Conservation (phyloP, 2,329 filamentous ascomycete genomes). For the Fusarium euwallaceae region DNA sequence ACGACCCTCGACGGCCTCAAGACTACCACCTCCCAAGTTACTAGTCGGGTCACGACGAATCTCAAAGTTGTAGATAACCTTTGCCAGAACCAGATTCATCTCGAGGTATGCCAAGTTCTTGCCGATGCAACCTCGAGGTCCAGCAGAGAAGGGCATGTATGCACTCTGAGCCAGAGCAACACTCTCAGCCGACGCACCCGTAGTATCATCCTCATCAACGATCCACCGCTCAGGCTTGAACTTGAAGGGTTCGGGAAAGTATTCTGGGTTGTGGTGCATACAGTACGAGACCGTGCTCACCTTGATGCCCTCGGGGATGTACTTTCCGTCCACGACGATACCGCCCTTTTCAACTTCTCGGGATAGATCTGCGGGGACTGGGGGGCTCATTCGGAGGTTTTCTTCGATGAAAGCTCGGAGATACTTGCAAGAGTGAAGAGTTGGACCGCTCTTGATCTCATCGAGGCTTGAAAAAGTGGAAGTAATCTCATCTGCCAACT, state of each 20-base stretch:
- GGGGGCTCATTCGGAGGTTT: slow-evolving; percentile 40
- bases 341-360: slow-evolving; percentile 34
- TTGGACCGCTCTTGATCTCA: slow-evolving; percentile 19
- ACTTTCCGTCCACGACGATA: slow-evolving; percentile 27
- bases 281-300: slow-evolving; percentile 29
- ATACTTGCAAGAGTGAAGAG: slow-evolving; percentile 38
- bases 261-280: slow-evolving; percentile 31
- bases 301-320: slow-evolving; percentile 28
- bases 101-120: slow-evolving; percentile 40
- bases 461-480: slow-evolving; percentile 19
- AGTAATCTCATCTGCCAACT: slow-evolving; percentile 25
- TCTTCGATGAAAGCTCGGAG: slow-evolving; percentile 45
- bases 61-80: slow-evolving; percentile 23
- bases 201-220: neutral
- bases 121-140: slow-evolving; percentile 29
- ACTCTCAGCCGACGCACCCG: slow-evolving; percentile 2
- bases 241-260: slow-evolving; percentile 23
- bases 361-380: slow-evolving; percentile 32
- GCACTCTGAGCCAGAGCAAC: slow-evolving; percentile 22
- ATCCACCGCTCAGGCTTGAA: slow-evolving; percentile 40
- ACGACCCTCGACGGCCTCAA: slow-evolving; percentile 16
- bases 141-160: slow-evolving; percentile 29
- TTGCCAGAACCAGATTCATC: slow-evolving; percentile 33
- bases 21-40: slow-evolving; percentile 30
- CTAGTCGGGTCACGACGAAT: slow-evolving; percentile 17